Conservation (phyloP, 1,284 basidiomycete genomes). For the Ustilago esculenta region DNA sequence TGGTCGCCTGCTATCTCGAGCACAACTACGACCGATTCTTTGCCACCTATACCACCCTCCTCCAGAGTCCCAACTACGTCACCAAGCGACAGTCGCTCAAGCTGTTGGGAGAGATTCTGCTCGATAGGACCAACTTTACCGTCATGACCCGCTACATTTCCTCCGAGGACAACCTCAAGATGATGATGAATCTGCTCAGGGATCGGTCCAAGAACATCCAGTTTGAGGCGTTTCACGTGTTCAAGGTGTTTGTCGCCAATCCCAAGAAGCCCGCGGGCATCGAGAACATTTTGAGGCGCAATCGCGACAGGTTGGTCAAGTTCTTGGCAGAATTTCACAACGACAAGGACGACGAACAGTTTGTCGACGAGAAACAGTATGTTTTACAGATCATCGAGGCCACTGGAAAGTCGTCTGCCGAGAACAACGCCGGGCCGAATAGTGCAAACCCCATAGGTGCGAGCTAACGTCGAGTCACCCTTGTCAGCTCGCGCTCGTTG, state of each 20-base stretch:
- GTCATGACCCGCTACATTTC: constrained; percentile 99
- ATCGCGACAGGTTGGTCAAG: constrained; percentile 88
- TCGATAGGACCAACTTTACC: constrained; percentile 95
- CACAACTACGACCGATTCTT: constrained; percentile 99
- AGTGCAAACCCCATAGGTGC: constrained; percentile 25
- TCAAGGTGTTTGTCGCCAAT: constrained; percentile 99
- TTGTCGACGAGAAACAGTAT: constrained; percentile 66
- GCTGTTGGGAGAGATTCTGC: constrained; percentile 93
- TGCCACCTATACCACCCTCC: constrained; percentile 88
- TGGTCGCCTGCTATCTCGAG: constrained; percentile 96
- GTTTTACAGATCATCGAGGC: constrained; percentile 64
- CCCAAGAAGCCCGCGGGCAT: constrained; percentile 98
- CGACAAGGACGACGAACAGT: constrained; percentile 79
- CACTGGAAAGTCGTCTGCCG: constrained; percentile 29
- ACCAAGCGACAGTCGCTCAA: constrained; percentile 99
- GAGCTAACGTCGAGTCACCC: not conserved
- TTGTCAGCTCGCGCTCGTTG: too few species aligned
- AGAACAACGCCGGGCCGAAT: too few species aligned
- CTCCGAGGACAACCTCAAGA: constrained; percentile 85
- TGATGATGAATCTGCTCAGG: constrained; percentile 99
- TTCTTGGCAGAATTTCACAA: constrained; percentile 96
- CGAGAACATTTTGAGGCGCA: constrained; percentile 86
- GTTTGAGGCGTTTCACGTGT: constrained; percentile 99
- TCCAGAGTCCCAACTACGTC: constrained; percentile 94
- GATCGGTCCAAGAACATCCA: constrained; percentile 99